Conservation (phyloP, 2,329 filamentous ascomycete genomes). For the Colletotrichum lupini region DNA sequence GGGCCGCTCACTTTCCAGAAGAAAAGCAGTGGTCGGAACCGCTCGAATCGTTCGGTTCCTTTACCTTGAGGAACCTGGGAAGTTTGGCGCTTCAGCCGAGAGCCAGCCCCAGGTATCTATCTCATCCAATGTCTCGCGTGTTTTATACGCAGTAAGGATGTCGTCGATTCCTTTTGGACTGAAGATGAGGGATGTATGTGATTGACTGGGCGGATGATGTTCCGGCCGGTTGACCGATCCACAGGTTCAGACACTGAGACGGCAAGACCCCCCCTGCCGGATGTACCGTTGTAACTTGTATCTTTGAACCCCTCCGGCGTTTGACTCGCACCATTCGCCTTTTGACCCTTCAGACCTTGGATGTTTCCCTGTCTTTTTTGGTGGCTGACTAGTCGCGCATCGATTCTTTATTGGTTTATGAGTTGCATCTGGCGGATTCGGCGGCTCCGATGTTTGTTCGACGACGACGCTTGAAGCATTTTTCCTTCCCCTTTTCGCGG, state of each 20-base stretch:
- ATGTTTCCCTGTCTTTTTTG: neutral
- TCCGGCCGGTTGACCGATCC: neutral
- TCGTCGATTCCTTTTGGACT: neutral
- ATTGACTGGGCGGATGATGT: neutral
- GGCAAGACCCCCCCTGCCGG: neutral
- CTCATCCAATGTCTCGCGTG: neutral
- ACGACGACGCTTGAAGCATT: neutral
- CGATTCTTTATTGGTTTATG: constrained; percentile 25
- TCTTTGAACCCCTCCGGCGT: neutral
- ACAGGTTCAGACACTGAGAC: neutral
- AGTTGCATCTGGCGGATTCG: constrained; percentile 4
- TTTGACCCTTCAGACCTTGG: neutral
- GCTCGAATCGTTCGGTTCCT: neutral
- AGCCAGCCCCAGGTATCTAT: neutral
- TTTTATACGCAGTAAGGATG: neutral
- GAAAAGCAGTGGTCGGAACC: neutral
- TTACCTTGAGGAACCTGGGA: neutral
- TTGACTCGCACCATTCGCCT: neutral
- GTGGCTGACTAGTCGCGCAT: constrained; percentile 25
- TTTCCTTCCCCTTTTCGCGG: neutral
- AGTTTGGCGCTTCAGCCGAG: neutral
- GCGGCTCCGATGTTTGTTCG: constrained; percentile 18
- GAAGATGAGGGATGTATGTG: neutral
- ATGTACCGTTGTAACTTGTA: neutral
- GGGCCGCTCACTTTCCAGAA: neutral